Percentiles rank a stretch among this genome's conserved stretches.
Conservation (phyloP, 495 filamentous ascomycete genomes). For the Xanthoparmelia taractica region DNA sequence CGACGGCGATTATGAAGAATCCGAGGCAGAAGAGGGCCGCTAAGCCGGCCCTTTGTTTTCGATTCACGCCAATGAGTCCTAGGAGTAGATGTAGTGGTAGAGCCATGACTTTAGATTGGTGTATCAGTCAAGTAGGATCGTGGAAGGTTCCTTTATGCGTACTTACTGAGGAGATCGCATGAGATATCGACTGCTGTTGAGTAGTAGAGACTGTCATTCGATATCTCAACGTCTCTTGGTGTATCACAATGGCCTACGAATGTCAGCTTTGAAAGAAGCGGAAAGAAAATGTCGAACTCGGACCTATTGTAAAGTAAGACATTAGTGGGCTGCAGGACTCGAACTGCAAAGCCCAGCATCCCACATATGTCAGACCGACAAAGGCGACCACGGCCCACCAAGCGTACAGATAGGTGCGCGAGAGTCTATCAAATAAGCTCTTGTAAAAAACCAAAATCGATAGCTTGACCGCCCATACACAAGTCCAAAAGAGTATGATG, state of each 20-base stretch:
- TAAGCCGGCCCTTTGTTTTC: constrained; percentile 41
- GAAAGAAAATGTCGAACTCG: too few species aligned
- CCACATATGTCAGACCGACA: constrained; percentile 33
- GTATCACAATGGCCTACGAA: constrained; percentile 29
- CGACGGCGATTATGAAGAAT: constrained; percentile 45
- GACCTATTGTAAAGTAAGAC: constrained; percentile 35
- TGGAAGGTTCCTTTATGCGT: not conserved
- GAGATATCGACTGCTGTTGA: constrained; percentile 37
- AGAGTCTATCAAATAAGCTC: constrained; percentile 32
- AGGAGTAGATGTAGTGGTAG: constrained; percentile 44
- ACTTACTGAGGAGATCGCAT: constrained; percentile 40
- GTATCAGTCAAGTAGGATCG: not conserved
- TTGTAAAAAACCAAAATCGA: constrained; percentile 40
- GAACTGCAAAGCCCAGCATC: constrained; percentile 31
- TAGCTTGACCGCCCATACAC: constrained; percentile 43
- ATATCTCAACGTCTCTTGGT: constrained; percentile 30
- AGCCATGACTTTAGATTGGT: constrained; percentile 39
- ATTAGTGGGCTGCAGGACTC: constrained; percentile 32
- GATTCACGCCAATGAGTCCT: constrained; percentile 37
- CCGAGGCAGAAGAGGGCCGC: constrained; percentile 43
- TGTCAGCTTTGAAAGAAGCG: not conserved
- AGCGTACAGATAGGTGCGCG: constrained; percentile 23
- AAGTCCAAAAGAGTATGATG: constrained; percentile 38
- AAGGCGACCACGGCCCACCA: constrained; percentile 38
- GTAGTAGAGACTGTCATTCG: constrained; percentile 38